Percentiles rank a stretch among this genome's conserved stretches.
phyloP scores from a whole-genome alignment of 1,284 basidiomycete genomes.

The Pisolithus thermaeus region DNA sequence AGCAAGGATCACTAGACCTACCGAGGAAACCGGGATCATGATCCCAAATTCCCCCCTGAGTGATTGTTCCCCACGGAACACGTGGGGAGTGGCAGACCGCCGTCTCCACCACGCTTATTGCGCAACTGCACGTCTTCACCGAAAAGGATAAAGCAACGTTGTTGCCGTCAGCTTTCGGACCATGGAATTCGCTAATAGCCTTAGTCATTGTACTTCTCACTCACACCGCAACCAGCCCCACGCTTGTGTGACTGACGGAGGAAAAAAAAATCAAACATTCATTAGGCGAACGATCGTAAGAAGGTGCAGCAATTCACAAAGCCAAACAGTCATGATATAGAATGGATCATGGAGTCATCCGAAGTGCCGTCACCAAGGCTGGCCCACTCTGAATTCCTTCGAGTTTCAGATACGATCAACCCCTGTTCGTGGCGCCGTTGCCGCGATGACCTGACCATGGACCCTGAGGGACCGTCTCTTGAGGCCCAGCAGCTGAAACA shows the following conservation, averaged over 20 bases:
- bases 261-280: background rate
- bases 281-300: constrained; percentile 1
- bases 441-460: constrained; percentile 8
- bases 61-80: constrained; percentile 1
- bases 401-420: constrained; percentile 11
- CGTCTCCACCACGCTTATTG: background rate
- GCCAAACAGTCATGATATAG: background rate
- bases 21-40: constrained; percentile 25
- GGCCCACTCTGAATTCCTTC: constrained; percentile 21
- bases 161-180: background rate
- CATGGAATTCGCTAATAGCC: background rate
- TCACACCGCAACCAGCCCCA: background rate
- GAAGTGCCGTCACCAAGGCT: constrained; percentile 14
- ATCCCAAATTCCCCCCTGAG: constrained; percentile 6
- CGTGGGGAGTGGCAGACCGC: background rate
- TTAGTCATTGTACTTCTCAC: constrained; percentile 2
- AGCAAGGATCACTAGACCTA: constrained; percentile 28
- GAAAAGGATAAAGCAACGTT: background rate
- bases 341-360: constrained; percentile 16
- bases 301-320: constrained; percentile 15
- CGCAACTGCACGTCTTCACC: background rate
- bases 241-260: background rate
- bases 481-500: constrained; percentile 8
- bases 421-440: constrained; percentile 11
- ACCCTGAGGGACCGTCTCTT: constrained; percentile 15